Percentiles rank a stretch among this genome's conserved stretches.
These are phyloP conservation scores for Funneliformis geosporum DNA, from an alignment of 192 early-diverging fungal species.

Conservation along the genomic window DNA sequence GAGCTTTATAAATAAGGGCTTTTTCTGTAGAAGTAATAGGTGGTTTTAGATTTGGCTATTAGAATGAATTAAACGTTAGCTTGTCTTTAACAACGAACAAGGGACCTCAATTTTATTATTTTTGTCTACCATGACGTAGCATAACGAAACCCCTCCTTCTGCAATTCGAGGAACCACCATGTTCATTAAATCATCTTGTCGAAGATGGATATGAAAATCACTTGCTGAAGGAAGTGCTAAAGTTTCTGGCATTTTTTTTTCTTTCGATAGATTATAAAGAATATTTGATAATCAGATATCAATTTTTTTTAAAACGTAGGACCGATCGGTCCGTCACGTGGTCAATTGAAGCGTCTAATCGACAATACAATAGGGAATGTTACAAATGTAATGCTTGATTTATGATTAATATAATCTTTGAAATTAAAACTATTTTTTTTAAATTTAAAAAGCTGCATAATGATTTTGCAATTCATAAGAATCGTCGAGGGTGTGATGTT, in stretches of 20 bases:
- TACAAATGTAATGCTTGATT: no score
- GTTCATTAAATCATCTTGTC: constrained; percentile 90
- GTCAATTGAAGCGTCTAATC: no score
- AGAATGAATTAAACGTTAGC: constrained; percentile 7
- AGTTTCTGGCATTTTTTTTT: constrained; percentile 31
- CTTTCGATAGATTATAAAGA: no score
- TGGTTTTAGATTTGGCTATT: constrained; percentile 90
- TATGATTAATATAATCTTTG: no score
- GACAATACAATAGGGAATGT: no score
- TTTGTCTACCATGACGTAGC: constrained; percentile 84
- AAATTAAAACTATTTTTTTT: no score
- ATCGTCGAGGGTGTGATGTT: no score
- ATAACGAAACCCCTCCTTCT: constrained; percentile 80
- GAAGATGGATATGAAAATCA: constrained; percentile 94
- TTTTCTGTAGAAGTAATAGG: constrained; percentile 84
- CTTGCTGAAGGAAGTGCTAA: constrained; percentile 70
- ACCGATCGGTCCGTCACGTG: no score
- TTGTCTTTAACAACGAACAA: neutral
- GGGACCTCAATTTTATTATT: neutral
- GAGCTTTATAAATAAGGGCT: constrained; percentile 80
- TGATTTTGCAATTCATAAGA: no score
- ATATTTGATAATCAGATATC: no score
- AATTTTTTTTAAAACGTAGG: no score
- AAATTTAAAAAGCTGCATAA: no score
- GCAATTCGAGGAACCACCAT: constrained; percentile 82